These are phyloP conservation scores for Myxozyma melibiosi DNA, from an alignment of 805 yeast species.

Conservation along the genomic window DNA sequence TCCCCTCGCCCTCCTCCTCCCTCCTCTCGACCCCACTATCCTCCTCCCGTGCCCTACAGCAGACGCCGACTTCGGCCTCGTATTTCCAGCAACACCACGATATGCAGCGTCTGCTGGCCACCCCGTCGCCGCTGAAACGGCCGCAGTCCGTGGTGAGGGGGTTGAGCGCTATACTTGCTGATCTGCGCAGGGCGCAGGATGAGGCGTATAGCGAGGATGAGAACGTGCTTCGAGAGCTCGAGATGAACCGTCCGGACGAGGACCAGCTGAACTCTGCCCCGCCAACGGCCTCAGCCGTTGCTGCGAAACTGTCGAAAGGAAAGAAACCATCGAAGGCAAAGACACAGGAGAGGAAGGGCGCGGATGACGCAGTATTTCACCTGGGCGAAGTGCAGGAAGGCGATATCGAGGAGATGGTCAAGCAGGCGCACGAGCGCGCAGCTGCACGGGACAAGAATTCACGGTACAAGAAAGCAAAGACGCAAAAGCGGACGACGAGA, in stretches of 20 bases:
- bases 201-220: constrained; percentile 27
- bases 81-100: constrained; percentile 17
- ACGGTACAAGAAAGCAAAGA: constrained; percentile 7
- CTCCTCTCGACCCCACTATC: constrained; percentile 5
- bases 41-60: neutral
- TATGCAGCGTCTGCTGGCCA: constrained; percentile 1
- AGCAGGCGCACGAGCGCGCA: constrained; percentile 1
- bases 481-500: constrained; percentile 28
- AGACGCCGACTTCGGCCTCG: constrained; percentile 15
- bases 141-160: constrained; percentile 22
- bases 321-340: neutral
- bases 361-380: constrained; percentile 12
- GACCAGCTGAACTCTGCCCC: neutral
- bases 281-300: neutral
- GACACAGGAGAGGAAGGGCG: neutral
- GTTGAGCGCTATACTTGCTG: constrained; percentile 25
- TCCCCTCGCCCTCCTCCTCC: constrained; percentile 2
- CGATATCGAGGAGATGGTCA: constrained; percentile 6
- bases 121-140: constrained; percentile 31
- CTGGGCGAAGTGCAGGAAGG: constrained; percentile 28
- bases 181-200: constrained; percentile 25
- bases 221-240: constrained; percentile 24
- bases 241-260: neutral
- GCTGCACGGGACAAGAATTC: neutral
- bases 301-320: neutral